Evolutionary conservation across 192 early-diverging fungal species (phyloP), one percentile per base, ranked within the genome.

Genomic region (Thamnidium elegans): DNA sequence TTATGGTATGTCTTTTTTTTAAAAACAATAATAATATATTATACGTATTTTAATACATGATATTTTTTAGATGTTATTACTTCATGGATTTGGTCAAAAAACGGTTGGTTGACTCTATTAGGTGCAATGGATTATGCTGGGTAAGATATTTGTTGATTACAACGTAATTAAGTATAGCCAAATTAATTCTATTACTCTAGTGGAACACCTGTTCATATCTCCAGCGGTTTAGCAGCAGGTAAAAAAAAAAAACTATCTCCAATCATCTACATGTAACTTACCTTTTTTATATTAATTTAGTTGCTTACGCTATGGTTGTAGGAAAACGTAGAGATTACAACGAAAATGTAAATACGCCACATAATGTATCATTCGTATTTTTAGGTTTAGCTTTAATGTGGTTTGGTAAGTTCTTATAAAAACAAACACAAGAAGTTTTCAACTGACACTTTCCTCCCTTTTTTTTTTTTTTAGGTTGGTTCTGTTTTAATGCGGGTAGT

Each of bases 401-500:
- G 88, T 94, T 96, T 69, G 94, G 92, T 54, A 94, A 89, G 89
- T 88, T 84, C 36, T 77, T 91, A 91, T 71, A 50, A 32, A 50
- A 8, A 39, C 1, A 39, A 39, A n/a, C n/a, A n/a, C n/a, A 39
- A 39, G 9, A 39, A 39, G 9, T 39, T 10, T 3, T 3, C 26
- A 26, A 26, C 26, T 26, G 26, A 62, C 9, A 55, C 13, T 2
- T 20, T 3, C 20, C n/a, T n/a, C n/a, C n/a, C n/a, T n/a, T n/a
- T n/a, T n/a, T n/a, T n/a, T n/a, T 31, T 55, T 31, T 30, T 11
- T 36, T 30, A 55, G 93, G 94, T 39, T 95, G 92, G 92, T 88
- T 90, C 51, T 91, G 89, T 0, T 96, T 94, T 75, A 96, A 96
- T 73, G 91, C 87, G 17, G 92, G 92, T 32, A 83, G 77, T n/a